phyloP scores from a whole-genome alignment of 768 basidiomycete genomes.

The Kwoniella sp. region DNA sequence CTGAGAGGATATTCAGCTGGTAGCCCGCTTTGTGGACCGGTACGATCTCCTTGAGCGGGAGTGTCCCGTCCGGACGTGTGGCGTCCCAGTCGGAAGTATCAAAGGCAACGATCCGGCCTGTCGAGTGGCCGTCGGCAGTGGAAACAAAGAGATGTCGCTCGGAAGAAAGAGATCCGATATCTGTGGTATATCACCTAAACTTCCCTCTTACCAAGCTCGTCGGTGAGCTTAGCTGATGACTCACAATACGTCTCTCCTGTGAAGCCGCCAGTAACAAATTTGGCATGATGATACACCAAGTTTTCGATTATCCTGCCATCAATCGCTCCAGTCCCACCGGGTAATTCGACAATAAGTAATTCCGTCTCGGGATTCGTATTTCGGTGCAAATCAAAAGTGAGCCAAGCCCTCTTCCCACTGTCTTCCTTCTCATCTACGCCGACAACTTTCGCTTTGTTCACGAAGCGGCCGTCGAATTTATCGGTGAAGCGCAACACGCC shows the following conservation, averaged over 20 bases:
- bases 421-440: constrained; percentile 2
- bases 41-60: constrained; percentile 15
- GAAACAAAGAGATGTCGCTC: constrained; percentile 20
- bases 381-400: constrained; percentile 21
- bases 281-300: constrained; percentile 9
- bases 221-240: too few relatives aligned
- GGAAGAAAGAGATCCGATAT: constrained; percentile 16
- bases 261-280: constrained; percentile 14
- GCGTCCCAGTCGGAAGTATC: constrained; percentile 7
- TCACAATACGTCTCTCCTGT: constrained; percentile 23
- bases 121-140: constrained; percentile 18
- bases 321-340: background rate
- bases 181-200: background rate
- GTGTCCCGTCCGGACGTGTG: background rate
- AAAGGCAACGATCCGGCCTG: constrained; percentile 19
- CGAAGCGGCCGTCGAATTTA: constrained; percentile 4
- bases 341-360: constrained; percentile 18
- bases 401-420: constrained; percentile 1
- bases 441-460: constrained; percentile 4
- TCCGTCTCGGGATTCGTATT: constrained; percentile 27
- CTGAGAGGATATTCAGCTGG: constrained; percentile 8
- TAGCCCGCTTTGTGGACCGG: constrained; percentile 15
- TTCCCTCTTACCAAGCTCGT: too few relatives aligned
- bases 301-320: constrained; percentile 12
- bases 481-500: constrained; percentile 16